Conservation (phyloP, 805 yeast genomes). For the Barnettozyma sucrosica region DNA sequence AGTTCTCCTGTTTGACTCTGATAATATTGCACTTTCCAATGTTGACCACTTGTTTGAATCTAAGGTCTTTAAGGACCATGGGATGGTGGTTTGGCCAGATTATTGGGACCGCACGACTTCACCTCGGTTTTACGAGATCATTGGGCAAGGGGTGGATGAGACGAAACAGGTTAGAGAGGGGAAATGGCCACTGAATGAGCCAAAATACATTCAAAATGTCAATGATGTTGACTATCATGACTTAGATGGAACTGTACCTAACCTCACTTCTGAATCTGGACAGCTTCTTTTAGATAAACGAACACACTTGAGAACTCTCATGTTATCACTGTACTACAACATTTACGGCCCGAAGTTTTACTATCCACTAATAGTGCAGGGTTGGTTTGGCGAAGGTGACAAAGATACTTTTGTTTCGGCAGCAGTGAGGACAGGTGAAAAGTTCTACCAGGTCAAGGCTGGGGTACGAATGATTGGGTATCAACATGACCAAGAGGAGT, state of each 20-base stretch:
- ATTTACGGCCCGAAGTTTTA: conserved; percentile 54
- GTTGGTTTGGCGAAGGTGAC: conserved; percentile 74
- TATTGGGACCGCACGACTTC: conserved; percentile 66
- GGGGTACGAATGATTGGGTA: neutral
- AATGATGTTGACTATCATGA: conserved; percentile 52
- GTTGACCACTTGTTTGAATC: conserved; percentile 38
- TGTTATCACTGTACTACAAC: conserved; percentile 61
- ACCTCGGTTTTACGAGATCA: conserved; percentile 51
- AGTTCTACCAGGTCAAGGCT: conserved; percentile 46
- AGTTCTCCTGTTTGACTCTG: conserved; percentile 71
- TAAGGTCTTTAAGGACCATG: conserved; percentile 32
- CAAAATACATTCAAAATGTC: conserved; percentile 17
- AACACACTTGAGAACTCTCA: conserved; percentile 49
- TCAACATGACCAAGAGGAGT: neutral
- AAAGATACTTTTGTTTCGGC: conserved; percentile 74
- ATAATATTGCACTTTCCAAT: conserved; percentile 49
- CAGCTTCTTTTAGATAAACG: conserved; percentile 55
- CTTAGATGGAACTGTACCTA: conserved; percentile 61
- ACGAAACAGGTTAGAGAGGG: conserved; percentile 23
- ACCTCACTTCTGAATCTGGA: conserved; percentile 66
- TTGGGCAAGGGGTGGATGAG: conserved; percentile 37
- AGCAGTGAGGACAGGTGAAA: conserved; percentile 42
- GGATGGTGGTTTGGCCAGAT: conserved; percentile 59
- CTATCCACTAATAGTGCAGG: conserved; percentile 55
- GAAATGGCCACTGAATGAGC: conserved; percentile 32